Base-by-base conservation (phyloP, 371 early-diverging fungal genomes). In the Nematocida major region DNA sequence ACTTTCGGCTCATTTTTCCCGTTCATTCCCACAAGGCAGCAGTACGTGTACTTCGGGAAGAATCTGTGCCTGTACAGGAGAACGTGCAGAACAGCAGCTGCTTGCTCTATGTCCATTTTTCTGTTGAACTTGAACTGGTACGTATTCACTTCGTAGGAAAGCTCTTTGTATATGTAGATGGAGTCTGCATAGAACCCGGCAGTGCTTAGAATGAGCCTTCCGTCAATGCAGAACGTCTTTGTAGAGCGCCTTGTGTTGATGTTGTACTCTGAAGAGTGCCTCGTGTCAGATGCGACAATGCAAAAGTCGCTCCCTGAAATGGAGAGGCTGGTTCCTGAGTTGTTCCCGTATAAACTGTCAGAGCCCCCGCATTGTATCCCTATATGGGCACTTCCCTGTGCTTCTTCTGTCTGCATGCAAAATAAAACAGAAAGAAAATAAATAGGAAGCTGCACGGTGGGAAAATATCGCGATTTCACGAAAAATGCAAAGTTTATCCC, bases 41-140 rank as follows among this genome's bases (percentile, higher is more conserved):
- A 90, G 87, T 89, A 93, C 67, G 89, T 88, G 81, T 93, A 97
- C 87, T 94, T 96, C 0, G 97, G 96, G 89, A 99, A 97, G 86
- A 96, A 96, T 45, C 99, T 89, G 81, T 89, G 89, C 40, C 20
- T 49, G 73, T 86, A 87, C 83, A 97, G 97, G 47, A 99, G 84
- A 57, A 92, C 91, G 73, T 90, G 93, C 20, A 92, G 90, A 13
- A 95, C 86, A 89, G 94, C 88, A 85, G 95, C 96, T 22, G 98
- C 97, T 51, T 93, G 82, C 2, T 92, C 87, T 89, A 97, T 93
- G 26, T 84, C 85, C 83, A 93, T 93, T 48, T 91, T 90, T 84
- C 94, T 94, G 49, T 89, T 87, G 83, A 92, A 91, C 67, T 87
- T 49, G 34, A 50, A 48, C 66, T 85, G 83, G 61, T 84, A 85